A percentile compares a stretch with the other conserved stretches of the same genome.
Conservation (phyloP, 176 grass and related monocot genomes). For the Dendrocalamus sinicus region DNA sequence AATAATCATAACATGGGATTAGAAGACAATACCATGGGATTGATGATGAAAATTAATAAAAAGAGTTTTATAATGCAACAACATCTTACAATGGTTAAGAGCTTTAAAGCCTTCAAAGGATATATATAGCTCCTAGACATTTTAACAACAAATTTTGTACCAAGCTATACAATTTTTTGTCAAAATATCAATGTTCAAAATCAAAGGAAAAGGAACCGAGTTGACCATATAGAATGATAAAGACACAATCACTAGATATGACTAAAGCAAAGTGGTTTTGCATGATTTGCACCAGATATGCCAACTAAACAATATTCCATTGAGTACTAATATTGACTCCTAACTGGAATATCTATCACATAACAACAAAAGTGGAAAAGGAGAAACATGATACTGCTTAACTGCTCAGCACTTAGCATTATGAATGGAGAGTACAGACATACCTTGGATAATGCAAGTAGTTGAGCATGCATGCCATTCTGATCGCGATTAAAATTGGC, state of each 20-base stretch:
- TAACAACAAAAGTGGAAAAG: slow-evolving; percentile 16
- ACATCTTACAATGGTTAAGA: slow-evolving; percentile 13
- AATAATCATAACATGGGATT: slow-evolving; percentile 4
- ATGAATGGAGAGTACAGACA: slow-evolving; percentile 15
- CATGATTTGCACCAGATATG: slow-evolving; percentile 13
- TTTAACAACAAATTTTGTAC: not conserved
- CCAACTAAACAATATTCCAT: slow-evolving; percentile 19
- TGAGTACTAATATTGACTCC: slow-evolving; percentile 11
- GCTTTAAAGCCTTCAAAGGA: slow-evolving; percentile 10
- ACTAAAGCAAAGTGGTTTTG: not conserved
- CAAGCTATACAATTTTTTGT: not conserved
- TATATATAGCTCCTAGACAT: not conserved
- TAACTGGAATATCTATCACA: not conserved
- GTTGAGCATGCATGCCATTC: slow-evolving; percentile 98
- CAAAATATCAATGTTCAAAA: not conserved
- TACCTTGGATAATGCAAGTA: slow-evolving; percentile 95
- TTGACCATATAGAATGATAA: slow-evolving; percentile 22
- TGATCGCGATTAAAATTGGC: slow-evolving; percentile 99
- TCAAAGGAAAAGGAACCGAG: not conserved
- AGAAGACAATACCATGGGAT: slow-evolving; percentile 5
- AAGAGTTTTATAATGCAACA: not conserved
- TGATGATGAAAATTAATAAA: slow-evolving; percentile 1
- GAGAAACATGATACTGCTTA: not conserved
- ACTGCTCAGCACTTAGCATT: not conserved
- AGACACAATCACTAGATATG: slow-evolving; percentile 22